Conservation (phyloP, 805 yeast species). For the Saccharomycopsis olivae region DNA sequence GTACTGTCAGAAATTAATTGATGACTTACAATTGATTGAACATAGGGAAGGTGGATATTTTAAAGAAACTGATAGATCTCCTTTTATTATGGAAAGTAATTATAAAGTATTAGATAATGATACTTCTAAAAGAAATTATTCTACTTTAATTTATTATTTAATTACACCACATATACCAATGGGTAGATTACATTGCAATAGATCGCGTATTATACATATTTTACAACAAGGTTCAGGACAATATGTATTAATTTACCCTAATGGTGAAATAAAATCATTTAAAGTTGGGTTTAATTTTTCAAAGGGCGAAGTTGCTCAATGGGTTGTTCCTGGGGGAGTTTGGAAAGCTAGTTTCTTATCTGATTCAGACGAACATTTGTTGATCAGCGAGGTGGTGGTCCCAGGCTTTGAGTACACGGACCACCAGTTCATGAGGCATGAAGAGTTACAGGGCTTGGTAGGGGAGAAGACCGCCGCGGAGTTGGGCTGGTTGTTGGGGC, state of each 20-base stretch:
- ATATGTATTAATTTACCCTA: constrained; percentile 42
- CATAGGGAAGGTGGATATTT: constrained; percentile 52
- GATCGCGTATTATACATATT: constrained; percentile 44
- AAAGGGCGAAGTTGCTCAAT: constrained; percentile 41
- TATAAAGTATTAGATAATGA: constrained; percentile 19
- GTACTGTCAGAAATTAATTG: constrained; percentile 23
- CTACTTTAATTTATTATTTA: constrained; percentile 43
- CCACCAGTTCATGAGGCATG: constrained; percentile 29
- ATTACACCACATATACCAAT: constrained; percentile 40
- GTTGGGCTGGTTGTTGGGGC: constrained; percentile 29
- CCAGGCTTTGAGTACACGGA: constrained; percentile 53
- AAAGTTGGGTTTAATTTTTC: constrained; percentile 40
- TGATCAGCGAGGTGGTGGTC: constrained; percentile 48
- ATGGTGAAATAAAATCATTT: constrained; percentile 38
- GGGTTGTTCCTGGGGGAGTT: constrained; percentile 56
- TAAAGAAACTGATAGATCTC: constrained; percentile 45
- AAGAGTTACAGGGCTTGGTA: constrained; percentile 26
- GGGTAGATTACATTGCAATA: constrained; percentile 41
- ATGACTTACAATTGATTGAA: constrained; percentile 27
- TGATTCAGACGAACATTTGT: constrained; percentile 33
- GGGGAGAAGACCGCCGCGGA: constrained; percentile 29
- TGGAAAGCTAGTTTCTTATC: constrained; percentile 44
- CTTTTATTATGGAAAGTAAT: constrained; percentile 31
- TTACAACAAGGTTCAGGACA: constrained; percentile 47
- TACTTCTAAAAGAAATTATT: constrained; percentile 27